These are phyloP conservation scores for Urtica urens DNA, from an alignment of 306 rosid genomes.

Conservation along the genomic window DNA sequence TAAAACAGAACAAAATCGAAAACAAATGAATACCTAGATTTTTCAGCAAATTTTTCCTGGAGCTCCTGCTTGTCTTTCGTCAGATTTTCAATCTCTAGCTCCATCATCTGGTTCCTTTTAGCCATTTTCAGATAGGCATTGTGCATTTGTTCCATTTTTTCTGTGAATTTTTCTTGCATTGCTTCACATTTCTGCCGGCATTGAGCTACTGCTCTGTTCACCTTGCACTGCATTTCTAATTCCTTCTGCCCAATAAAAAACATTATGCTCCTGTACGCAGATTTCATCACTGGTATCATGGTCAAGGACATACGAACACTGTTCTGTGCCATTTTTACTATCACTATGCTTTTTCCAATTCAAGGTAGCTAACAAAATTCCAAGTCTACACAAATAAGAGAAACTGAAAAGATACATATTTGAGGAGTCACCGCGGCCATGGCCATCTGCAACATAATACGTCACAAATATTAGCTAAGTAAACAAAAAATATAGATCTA, in stretches of 20 bases:
- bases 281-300: slow-evolving; percentile 66
- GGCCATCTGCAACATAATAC: slow-evolving; percentile 65
- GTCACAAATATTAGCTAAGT: slow-evolving; percentile 19
- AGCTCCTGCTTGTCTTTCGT: slow-evolving; percentile 97
- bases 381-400: background rate
- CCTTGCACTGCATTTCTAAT: slow-evolving; percentile 80
- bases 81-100: slow-evolving; percentile 76
- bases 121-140: slow-evolving; percentile 84
- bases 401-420: slow-evolving; percentile 68
- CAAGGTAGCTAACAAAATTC: slow-evolving; percentile 6
- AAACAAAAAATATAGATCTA: background rate
- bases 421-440: slow-evolving; percentile 93
- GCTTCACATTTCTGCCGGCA: slow-evolving; percentile 90
- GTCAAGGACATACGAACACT: slow-evolving; percentile 26
- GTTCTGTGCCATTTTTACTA: slow-evolving; percentile 4
- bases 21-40: slow-evolving; percentile 47
- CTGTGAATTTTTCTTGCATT: slow-evolving; percentile 85
- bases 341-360: slow-evolving; percentile 3
- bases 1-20: background rate
- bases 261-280: slow-evolving; percentile 90
- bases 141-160: slow-evolving; percentile 84
- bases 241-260: slow-evolving; percentile 90
- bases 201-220: slow-evolving; percentile 73
- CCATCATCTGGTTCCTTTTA: slow-evolving; percentile 84
- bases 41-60: slow-evolving; percentile 94